Evolutionary conservation across 1,139 yeast species (phyloP), one percentile per base, ranked within the genome.

Genomic region (Meyerozyma athensensis): DNA sequence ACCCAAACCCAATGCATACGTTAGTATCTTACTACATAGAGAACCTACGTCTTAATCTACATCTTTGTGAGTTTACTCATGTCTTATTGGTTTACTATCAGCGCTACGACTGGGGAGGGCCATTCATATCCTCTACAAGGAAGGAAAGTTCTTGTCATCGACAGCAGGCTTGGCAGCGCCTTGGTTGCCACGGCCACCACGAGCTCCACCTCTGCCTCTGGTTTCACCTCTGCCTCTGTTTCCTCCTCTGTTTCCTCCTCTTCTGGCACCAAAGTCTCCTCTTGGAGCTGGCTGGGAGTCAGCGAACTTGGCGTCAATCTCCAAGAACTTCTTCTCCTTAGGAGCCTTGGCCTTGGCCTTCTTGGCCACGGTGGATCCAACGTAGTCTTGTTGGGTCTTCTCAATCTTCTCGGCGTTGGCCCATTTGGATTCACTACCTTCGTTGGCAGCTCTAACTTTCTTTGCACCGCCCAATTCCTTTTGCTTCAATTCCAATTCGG

Each of bases 271-370:
- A 24, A 24, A 24, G 48, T 50, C 45, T 42, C 49, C 48, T 46
- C 49, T 55, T 46, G 60, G 56, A 47, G 37, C 53, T 46, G 30
- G 46, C 46, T 46, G 37, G 33, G 71, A 65, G 45, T 81, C 87
- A 48, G 80, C 72, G 56, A 81, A 81, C 40, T 74, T 64, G 45
- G 86, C 83, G 47, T 77, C 76, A 52, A 81, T 66, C 49, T 81
- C 86, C 60, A 84, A 74, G 62, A 69, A 69, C 58, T 72, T 74
- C 79, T 83, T 84, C 59, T 78, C 78, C 74, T 83, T 83, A 57
- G 66, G 71, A 44, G 78, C 70, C 74, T 81, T 83, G 51, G 71
- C 58, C 65, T 72, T 82, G 50, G 66, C 50, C 65, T 74, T 74
- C 77, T 82, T 84, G 59, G 68, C 63, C 53, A 67, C 65, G 49